Evolutionary conservation across 108 stramenopile genomes (phyloP), one percentile per base, ranked within the genome.

Genomic region (Nitzschia sp.): DNA sequence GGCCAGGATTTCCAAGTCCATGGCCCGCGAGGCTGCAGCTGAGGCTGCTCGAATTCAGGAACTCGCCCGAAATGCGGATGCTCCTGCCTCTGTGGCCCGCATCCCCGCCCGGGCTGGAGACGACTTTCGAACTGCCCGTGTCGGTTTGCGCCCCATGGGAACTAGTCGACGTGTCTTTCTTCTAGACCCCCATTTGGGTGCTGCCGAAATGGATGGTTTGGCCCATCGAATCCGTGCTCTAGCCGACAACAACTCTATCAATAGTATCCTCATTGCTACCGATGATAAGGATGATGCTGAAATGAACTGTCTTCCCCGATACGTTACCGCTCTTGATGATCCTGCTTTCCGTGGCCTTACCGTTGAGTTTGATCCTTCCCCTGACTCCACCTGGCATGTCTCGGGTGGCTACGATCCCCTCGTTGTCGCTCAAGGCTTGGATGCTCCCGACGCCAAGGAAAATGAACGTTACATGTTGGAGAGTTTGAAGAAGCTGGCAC

Each of bases 321-420:
- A 25, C 41, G 51, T 67, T 8, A 61, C 61, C 6, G 65, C 66
- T 20, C 53, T 66, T 55, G 56, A 79, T 48, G 56, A 57, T n/a
- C 55, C 59, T 9, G 51, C 70, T 40, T 56, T 58, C 38, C 22
- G 10, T 20, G 57, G 51, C 7, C n/a, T 71, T 21, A 44, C 41
- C n/a, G 8, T 76, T 0, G 75, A 76, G 39, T 53, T 69, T 22
- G 75, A 79, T 60, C 71, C 80, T 2, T 63, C 55, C 12, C 70
- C 80, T 6, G 65, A 71, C 25, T 71, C 75, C 48, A 71, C 77
- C 24, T 86, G 77, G 60, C 75, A 83, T 71, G 91, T 86, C 5
- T 67, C 86, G 10, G 83, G 84, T 34, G 91, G 88, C 50, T 92
- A 92, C 63, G 83, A 89, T 84, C 83, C 90, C 14, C 21, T 80